Conservation (phyloP, 2,329 filamentous ascomycete genomes). For the Fusarium verticillioides region DNA sequence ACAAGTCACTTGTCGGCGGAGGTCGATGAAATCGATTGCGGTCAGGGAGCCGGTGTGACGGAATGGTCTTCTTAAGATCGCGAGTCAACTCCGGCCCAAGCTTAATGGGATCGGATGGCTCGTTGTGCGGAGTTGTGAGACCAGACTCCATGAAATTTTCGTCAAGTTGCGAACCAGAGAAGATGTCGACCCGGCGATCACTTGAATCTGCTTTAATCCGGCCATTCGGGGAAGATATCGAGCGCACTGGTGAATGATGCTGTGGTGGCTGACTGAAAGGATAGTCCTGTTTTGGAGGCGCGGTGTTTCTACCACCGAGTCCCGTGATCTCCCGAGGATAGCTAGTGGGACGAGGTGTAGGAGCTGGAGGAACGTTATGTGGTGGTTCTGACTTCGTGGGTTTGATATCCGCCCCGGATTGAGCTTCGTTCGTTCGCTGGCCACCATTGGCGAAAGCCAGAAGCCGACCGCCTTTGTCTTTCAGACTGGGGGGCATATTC, state of each 20-base stretch:
- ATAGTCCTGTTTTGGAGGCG: conserved; percentile 43
- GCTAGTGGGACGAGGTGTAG: conserved; percentile 45
- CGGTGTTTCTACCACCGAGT: conserved; percentile 48
- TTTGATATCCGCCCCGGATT: conserved; percentile 34
- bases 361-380: conserved; percentile 22
- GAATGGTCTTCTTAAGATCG: conserved; percentile 40
- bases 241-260: conserved; percentile 35
- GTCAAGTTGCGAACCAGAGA: conserved; percentile 53
- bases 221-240: conserved; percentile 35
- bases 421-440: conserved; percentile 31
- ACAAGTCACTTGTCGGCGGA: conserved; percentile 17
- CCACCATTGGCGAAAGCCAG: conserved; percentile 46
- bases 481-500: conserved; percentile 47
- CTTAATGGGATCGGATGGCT: conserved; percentile 41
- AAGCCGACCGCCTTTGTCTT: conserved; percentile 48
- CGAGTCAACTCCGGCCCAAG: conserved; percentile 40
- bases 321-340: conserved; percentile 52
- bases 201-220: conserved; percentile 24
- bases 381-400: conserved; percentile 32
- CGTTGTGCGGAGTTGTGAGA: conserved; percentile 51
- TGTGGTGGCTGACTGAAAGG: conserved; percentile 42
- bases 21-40: conserved; percentile 22
- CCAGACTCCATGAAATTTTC: conserved; percentile 55
- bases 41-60: conserved; percentile 20
- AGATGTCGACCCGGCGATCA: conserved; percentile 44